phyloP scores from a whole-genome alignment of 805 yeast species.

The Metschnikowia peoriensis region DNA sequence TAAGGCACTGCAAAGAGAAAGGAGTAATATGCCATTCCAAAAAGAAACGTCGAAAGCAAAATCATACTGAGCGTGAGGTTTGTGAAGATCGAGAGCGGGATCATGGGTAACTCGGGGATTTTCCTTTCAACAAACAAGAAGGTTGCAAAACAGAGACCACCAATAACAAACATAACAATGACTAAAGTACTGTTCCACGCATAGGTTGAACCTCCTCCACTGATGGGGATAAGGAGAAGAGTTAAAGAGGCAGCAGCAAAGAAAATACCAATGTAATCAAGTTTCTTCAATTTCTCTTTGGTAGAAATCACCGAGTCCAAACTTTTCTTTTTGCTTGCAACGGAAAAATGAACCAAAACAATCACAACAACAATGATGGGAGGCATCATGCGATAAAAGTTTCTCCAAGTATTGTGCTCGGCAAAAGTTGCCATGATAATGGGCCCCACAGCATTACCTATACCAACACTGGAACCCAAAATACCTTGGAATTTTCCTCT shows the following conservation, averaged over 20 bases:
- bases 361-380: slow-evolving; percentile 39
- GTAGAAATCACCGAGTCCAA: slow-evolving; percentile 28
- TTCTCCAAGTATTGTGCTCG: slow-evolving; percentile 48
- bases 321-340: slow-evolving; percentile 31
- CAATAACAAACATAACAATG: slow-evolving; percentile 34
- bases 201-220: slow-evolving; percentile 61
- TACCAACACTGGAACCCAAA: slow-evolving; percentile 48
- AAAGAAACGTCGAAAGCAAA: slow-evolving; percentile 38
- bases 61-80: slow-evolving; percentile 32
- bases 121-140: slow-evolving; percentile 53
- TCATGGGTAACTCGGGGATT: slow-evolving; percentile 50
- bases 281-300: slow-evolving; percentile 38
- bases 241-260: slow-evolving; percentile 48
- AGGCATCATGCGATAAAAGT: slow-evolving; percentile 48
- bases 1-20: slow-evolving; percentile 49
- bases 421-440: slow-evolving; percentile 53
- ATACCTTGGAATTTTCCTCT: slow-evolving; percentile 57
- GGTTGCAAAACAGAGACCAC: slow-evolving; percentile 31
- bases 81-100: slow-evolving; percentile 48
- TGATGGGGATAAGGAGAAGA: slow-evolving; percentile 52
- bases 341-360: slow-evolving; percentile 29
- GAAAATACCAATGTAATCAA: slow-evolving; percentile 54
- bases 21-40: slow-evolving; percentile 49
- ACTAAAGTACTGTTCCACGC: slow-evolving; percentile 49
- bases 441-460: slow-evolving; percentile 57